Percentiles rank a stretch among this genome's conserved stretches.
Evolutionary conservation across 176 grass and related monocot species (phyloP).

Genomic region (Triticum turgidum): DNA sequence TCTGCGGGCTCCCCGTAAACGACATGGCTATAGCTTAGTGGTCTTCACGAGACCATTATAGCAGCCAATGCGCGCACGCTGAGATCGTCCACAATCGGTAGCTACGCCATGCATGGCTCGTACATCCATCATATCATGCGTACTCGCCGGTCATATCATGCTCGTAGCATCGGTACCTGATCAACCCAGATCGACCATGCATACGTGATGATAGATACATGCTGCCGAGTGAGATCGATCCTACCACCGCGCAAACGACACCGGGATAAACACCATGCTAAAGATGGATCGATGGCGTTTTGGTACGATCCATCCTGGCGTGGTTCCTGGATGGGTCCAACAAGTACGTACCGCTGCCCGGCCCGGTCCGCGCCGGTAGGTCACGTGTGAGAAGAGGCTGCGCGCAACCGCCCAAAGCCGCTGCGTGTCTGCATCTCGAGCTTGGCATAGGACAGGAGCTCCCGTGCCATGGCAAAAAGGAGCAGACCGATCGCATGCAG

Average conservation of each 20-base stretch:
- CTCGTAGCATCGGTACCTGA: too few relatives aligned
- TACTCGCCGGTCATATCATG: background rate
- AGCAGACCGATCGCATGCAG: background rate
- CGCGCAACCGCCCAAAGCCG: conserved; percentile 53
- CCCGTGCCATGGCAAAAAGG: conserved; percentile 5
- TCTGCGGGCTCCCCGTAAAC: conserved; percentile 28
- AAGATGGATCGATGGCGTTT: background rate
- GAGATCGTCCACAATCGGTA: background rate
- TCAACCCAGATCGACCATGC: background rate
- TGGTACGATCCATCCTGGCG: background rate
- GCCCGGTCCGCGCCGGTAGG: background rate
- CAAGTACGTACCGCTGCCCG: background rate
- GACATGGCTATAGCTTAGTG: conserved; percentile 15
- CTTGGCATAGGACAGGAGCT: conserved; percentile 30
- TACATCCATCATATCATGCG: background rate
- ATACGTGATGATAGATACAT: background rate
- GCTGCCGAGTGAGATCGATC: background rate
- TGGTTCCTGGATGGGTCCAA: conserved; percentile 1
- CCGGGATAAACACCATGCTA: background rate
- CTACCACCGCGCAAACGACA: conserved; percentile 8
- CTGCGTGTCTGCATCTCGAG: conserved; percentile 23
- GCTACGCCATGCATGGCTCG: background rate
- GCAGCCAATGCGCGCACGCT: background rate
- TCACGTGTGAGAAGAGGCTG: conserved; percentile 67
- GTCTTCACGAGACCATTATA: conserved; percentile 28